These are phyloP conservation scores for Wallacemonas sp. DNA, from an alignment of 208 protist species.

Conservation along the genomic window DNA sequence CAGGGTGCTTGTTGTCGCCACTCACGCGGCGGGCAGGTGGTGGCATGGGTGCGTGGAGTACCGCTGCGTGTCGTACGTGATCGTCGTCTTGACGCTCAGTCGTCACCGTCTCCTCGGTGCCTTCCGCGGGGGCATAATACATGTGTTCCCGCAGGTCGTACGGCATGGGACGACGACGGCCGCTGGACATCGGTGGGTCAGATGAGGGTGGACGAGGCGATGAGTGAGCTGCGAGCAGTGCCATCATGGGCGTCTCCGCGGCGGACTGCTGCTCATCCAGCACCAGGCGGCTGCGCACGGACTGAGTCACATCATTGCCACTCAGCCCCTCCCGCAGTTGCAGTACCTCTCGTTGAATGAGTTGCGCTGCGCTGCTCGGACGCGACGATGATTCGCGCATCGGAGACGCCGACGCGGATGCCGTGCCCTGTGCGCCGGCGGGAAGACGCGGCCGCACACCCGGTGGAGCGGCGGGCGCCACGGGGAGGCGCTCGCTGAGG, in stretches of 20 bases:
- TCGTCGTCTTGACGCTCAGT: too few relatives aligned
- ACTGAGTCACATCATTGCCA: neutral
- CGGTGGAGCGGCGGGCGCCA: too few relatives aligned
- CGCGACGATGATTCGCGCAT: neutral
- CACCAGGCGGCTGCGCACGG: neutral
- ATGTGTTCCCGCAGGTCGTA: constrained; percentile 9
- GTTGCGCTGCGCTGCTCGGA: neutral
- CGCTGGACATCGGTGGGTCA: neutral
- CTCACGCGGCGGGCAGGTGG: neutral
- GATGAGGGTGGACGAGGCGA: neutral
- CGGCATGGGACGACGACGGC: neutral
- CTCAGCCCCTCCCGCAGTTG: neutral
- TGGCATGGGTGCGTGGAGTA: neutral
- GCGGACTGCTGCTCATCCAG: neutral
- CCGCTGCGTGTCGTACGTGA: too few relatives aligned
- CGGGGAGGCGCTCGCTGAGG: too few relatives aligned
- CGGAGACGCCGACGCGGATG: too few relatives aligned
- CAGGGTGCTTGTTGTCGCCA: neutral
- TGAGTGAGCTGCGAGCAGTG: too few relatives aligned
- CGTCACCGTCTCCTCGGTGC: neutral
- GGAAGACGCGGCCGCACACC: neutral
- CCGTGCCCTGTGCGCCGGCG: too few relatives aligned
- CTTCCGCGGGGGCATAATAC: neutral
- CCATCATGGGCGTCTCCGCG: neutral
- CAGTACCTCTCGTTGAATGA: constrained; percentile 7